Percentiles rank a stretch among this genome's conserved stretches.
Conservation (phyloP, 2,329 filamentous ascomycete genomes). For the Zymoseptoria ardabiliae region DNA sequence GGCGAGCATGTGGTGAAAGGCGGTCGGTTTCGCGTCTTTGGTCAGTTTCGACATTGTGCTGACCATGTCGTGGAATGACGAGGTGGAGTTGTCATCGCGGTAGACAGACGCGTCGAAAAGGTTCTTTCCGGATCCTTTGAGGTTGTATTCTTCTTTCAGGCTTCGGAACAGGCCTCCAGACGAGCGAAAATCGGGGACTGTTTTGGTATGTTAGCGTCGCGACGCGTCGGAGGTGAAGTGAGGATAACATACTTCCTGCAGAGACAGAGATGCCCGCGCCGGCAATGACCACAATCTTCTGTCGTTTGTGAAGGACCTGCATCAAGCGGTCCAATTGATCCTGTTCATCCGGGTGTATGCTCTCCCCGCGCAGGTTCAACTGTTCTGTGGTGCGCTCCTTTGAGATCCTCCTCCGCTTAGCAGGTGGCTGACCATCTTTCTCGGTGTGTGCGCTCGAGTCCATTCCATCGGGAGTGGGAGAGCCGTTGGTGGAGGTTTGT, state of each 20-base stretch:
- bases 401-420: conserved; percentile 65
- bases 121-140: conserved; percentile 89
- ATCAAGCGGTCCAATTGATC: conserved; percentile 62
- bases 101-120: conserved; percentile 98
- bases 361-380: conserved; percentile 58
- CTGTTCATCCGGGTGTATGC: conserved; percentile 48
- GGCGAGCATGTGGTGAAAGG: conserved; percentile 89
- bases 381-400: conserved; percentile 73
- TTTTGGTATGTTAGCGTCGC: conserved; percentile 18
- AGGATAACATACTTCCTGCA: conserved; percentile 65
- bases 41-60: conserved; percentile 76
- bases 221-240: conserved; percentile 12
- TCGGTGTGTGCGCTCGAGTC: conserved; percentile 38
- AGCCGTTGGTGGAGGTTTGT: conserved; percentile 39
- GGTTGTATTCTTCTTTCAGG: conserved; percentile 75
- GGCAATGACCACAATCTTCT: conserved; percentile 94
- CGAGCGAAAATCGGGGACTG: conserved; percentile 93
- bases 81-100: conserved; percentile 79
- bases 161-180: conserved; percentile 81
- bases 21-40: conserved; percentile 68
- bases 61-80: conserved; percentile 94
- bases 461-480: conserved; percentile 41
- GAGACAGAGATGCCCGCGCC: conserved; percentile 96
- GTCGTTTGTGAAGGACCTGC: conserved; percentile 72
- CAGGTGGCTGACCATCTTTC: conserved; percentile 59